Base-by-base conservation (phyloP, 2,329 filamentous ascomycete genomes). In the Helotiales sp. region DNA sequence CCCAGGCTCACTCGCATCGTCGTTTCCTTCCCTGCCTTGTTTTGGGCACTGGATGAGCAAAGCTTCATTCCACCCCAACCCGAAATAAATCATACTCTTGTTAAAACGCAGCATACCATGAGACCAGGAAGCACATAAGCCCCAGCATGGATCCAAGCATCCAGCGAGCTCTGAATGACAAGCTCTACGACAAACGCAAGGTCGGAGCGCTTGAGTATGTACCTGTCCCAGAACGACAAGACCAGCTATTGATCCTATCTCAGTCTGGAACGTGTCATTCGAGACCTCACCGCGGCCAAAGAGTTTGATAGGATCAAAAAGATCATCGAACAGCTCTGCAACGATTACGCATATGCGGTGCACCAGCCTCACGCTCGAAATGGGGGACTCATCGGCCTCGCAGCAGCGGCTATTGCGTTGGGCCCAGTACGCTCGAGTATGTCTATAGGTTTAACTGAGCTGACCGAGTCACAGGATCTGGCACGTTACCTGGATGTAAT, bases 171-270 rank as follows among this genome's bases (percentile, higher is more conserved):
- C 81, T 99, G 72, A 96, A 96, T 73, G 95, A 99, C 78, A 99
- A 97, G 84, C 88, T 98, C 72, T 99, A 99, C 75, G 95, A 99
- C 73, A 96, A 96, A 80, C 86, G 96, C 72, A 99, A 99, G 76
- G 88, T 92, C 70, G 95, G 95, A 64, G 95, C 96, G 68, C 84
- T 99, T 57, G 95, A 99, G 92, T 96, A 86, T 70, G 89, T 49
- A 48, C 15, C 34, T n/a, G 10, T 8, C 10, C 34, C 31, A 79
- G 40, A 50, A 19, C 19, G n/a, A 34, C 24, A 8, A 51, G 3
- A 10, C 22, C 40, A 38, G 49, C 61, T 67, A 13, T 65, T 46
- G 13, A 44, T 29, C 19, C 30, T 25, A 44, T 27, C 29, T 44
- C 69, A 96, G 92, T 67, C 87, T 99, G 66, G 95, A 99, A 76